Conservation (phyloP, 768 basidiomycete genomes). For the Boletus pseudo-olivaceus region DNA sequence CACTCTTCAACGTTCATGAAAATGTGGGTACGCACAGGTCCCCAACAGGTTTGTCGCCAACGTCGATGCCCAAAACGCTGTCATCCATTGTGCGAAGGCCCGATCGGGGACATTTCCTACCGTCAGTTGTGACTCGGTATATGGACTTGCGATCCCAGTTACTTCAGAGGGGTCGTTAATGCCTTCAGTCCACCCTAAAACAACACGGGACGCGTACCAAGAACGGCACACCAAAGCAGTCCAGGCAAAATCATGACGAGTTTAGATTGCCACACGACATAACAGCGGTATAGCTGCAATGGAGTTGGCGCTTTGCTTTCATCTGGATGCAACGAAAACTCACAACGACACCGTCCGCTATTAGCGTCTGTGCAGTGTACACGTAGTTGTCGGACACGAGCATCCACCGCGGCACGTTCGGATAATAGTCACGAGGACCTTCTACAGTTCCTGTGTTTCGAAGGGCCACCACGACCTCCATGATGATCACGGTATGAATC, state of each 20-base stretch:
- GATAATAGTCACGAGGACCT: too few species aligned
- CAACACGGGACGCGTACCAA: not conserved
- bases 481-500: not conserved
- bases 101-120: accelerated
- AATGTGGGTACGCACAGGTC: not conserved
- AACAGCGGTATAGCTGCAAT: not conserved
- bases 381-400: not conserved
- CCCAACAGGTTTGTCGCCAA: not conserved
- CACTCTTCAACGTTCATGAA: not conserved
- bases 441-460: too few species aligned
- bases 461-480: too few species aligned
- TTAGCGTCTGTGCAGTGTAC: not conserved
- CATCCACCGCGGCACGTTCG: not conserved
- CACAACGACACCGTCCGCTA: not conserved
- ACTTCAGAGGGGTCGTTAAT: not conserved
- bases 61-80: not conserved
- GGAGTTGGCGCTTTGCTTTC: too few species aligned
- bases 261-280: not conserved
- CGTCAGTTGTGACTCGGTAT: not conserved
- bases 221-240: not conserved
- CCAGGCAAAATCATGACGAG: not conserved
- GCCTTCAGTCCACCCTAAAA: not conserved
- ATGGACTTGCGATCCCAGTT: not conserved
- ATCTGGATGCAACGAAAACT: not conserved
- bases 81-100: not conserved